These are phyloP conservation scores for Lithohypha guttulata DNA, from an alignment of 2,329 filamentous ascomycete species.

Conservation along the genomic window DNA sequence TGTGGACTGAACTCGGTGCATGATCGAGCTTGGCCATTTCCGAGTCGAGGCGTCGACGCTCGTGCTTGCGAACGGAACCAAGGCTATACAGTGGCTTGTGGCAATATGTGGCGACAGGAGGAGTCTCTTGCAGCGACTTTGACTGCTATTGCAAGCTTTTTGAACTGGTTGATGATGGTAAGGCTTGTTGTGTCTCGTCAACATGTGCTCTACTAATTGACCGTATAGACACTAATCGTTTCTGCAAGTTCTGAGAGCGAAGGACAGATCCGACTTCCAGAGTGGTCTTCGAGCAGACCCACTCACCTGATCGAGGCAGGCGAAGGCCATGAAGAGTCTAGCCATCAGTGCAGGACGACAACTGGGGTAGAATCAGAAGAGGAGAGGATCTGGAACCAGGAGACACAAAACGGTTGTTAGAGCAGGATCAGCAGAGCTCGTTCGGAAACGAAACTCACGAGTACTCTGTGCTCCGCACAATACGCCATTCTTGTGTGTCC, in stretches of 20 bases:
- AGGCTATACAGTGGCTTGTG: constrained; percentile 26
- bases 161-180: constrained; percentile 14
- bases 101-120: constrained; percentile 24
- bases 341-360: neutral
- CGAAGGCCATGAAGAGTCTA: neutral
- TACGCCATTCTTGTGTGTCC: no score
- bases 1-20: constrained; percentile 29
- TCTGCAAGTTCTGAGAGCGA: neutral
- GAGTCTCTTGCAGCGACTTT: constrained; percentile 24
- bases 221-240: neutral
- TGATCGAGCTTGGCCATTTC: constrained; percentile 31
- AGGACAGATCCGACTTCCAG: neutral
- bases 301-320: neutral
- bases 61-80: constrained; percentile 26
- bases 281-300: neutral
- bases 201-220: neutral
- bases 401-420: neutral
- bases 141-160: constrained; percentile 14
- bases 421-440: no score
- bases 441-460: no score
- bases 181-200: neutral
- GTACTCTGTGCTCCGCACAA: no score
- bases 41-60: constrained; percentile 24
- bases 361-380: neutral
- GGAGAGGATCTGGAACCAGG: neutral